Evolutionary conservation across 2,329 filamentous ascomycete genomes (phyloP), one percentile per base, ranked within the genome.

Genomic region (Fusarium camptoceras): DNA sequence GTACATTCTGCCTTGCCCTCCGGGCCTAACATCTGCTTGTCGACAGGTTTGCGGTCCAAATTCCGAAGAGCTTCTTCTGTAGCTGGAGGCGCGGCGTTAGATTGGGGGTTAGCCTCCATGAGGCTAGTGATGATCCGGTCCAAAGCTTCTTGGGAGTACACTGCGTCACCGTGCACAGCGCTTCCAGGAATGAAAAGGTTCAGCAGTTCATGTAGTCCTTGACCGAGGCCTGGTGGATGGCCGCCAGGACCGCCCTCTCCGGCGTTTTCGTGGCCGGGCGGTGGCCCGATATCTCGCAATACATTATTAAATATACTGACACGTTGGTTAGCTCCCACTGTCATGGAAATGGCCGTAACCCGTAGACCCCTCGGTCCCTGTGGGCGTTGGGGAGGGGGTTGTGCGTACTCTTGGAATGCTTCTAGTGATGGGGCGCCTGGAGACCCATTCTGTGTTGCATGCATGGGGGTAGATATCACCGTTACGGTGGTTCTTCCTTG

Each of bases 91-190:
- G 94, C 92, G 1, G 93, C 95, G 71, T 92, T 93, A 2, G 91
- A 91, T 55, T 86, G 86, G 4, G 89, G 87, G 60, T 94, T 91
- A 64, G 93, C 89, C 73, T 98, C 95, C 91, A 98, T 96, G 44
- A 98, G 84, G 72, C 92, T 88, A 0, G 93, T 92, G 59, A 99
- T 92, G 70, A 98, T 93, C 34, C 92, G 89, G 77, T 99, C 95
- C 31, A 98, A 83, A 5, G 92, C 94, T 81, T 97, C 94, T 80
- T 98, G 93, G 1, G 92, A 92, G 78, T 95, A 97, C 2, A 97
- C 95, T 10, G 91, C 93, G 78, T 98, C 95, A 22, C 94, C 93
- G 62, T 87, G 84, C 18, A 83, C 80, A 10, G 82, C 85, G 60
- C 84, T 82, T n/a, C 80, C 81, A 16, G 87, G 86, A 55, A 84